phyloP scores from a whole-genome alignment of 768 basidiomycete species.

The Austroboletus festivus region DNA sequence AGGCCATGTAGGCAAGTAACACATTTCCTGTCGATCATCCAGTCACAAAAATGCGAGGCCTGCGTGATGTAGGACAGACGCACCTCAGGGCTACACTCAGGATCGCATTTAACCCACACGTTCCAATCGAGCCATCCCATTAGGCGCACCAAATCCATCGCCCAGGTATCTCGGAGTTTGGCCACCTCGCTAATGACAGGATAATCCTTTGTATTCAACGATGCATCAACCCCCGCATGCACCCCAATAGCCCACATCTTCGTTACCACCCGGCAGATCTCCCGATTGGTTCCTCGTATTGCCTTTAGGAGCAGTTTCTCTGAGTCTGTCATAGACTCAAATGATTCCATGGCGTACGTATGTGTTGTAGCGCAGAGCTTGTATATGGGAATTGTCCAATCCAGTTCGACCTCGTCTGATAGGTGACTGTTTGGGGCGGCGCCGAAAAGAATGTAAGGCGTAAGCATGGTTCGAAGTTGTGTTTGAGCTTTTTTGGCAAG shows the following conservation, averaged over 20 bases:
- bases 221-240: constrained; percentile 15
- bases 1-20: constrained; percentile 28
- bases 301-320: constrained; percentile 6
- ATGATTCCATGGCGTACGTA: background rate
- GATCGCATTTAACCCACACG: constrained; percentile 46
- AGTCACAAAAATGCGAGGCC: background rate
- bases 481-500: constrained; percentile 11
- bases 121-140: constrained; percentile 55
- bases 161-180: constrained; percentile 32
- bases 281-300: constrained; percentile 35
- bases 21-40: constrained; percentile 18
- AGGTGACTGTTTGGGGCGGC: constrained; percentile 10
- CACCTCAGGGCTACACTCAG: constrained; percentile 46
- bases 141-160: constrained; percentile 30
- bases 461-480: constrained; percentile 29
- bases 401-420: background rate
- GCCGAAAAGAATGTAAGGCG: constrained; percentile 1
- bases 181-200: constrained; percentile 1
- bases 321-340: background rate
- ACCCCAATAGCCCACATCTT: constrained; percentile 46
- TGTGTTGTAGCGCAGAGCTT: background rate
- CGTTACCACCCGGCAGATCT: constrained; percentile 46
- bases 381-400: background rate
- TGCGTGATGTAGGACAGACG: constrained; percentile 11
- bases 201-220: constrained; percentile 1